phyloP scores from a whole-genome alignment of 2,329 filamentous ascomycete species.

The Curvularia lunata region DNA sequence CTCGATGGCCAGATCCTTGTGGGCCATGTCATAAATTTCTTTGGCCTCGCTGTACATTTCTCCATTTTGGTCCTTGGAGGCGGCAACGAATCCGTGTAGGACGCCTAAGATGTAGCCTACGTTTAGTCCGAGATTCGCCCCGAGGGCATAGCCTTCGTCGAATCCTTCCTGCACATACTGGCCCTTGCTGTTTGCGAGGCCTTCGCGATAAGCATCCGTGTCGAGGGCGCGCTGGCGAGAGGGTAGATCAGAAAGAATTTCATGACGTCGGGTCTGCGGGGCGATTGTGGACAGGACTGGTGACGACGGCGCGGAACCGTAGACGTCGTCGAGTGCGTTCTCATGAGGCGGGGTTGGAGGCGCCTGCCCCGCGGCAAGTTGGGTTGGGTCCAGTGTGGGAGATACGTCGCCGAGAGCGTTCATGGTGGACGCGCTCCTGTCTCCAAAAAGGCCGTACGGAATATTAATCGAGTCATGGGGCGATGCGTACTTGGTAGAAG shows the following conservation, averaged over 20 bases:
- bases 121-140: slow-evolving; percentile 76
- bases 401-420: slow-evolving; percentile 31
- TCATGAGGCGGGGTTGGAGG: slow-evolving; percentile 45
- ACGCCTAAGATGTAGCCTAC: slow-evolving; percentile 79
- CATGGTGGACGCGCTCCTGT: slow-evolving; percentile 15
- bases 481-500: slow-evolving; percentile 1
- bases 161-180: slow-evolving; percentile 83
- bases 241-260: slow-evolving; percentile 72
- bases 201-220: slow-evolving; percentile 90
- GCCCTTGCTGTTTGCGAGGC: slow-evolving; percentile 77
- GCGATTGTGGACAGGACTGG: slow-evolving; percentile 31
- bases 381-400: slow-evolving; percentile 33
- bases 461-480: slow-evolving; percentile 19
- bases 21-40: slow-evolving; percentile 54
- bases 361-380: slow-evolving; percentile 38
- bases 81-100: slow-evolving; percentile 71
- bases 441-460: background rate
- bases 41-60: slow-evolving; percentile 37
- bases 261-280: slow-evolving; percentile 25
- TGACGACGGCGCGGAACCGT: slow-evolving; percentile 53
- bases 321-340: slow-evolving; percentile 54
- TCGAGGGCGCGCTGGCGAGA: slow-evolving; percentile 77
- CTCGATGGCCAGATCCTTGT: slow-evolving; percentile 65
- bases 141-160: slow-evolving; percentile 86
- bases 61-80: slow-evolving; percentile 47